phyloP scores from a whole-genome alignment of 345 rosid species.

The Crucihimalaya himalaica region DNA sequence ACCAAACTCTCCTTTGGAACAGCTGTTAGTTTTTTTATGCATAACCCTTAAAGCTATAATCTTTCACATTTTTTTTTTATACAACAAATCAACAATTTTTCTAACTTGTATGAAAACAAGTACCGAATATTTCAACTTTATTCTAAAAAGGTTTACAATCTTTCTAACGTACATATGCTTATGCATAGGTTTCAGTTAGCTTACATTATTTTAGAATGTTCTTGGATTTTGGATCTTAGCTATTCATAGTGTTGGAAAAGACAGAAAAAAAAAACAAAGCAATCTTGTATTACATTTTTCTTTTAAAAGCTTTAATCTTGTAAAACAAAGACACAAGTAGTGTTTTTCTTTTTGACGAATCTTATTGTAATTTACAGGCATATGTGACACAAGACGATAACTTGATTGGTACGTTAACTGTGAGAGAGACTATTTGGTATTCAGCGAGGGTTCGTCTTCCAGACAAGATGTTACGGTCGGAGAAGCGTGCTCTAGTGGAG shows the following conservation, averaged over 20 bases:
- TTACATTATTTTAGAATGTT: slow-evolving; percentile 30
- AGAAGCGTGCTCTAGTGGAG: slow-evolving; percentile 79
- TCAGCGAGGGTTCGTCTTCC: slow-evolving; percentile 93
- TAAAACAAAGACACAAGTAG: neutral
- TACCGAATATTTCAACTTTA: neutral
- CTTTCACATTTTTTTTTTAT: neutral
- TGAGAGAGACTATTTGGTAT: slow-evolving; percentile 85
- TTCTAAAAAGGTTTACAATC: neutral
- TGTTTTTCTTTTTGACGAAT: neutral
- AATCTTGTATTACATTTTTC: neutral
- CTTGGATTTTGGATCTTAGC: slow-evolving; percentile 39
- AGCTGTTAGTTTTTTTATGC: slow-evolving; percentile 63
- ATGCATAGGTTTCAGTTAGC: slow-evolving; percentile 18
- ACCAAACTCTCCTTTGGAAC: slow-evolving; percentile 94
- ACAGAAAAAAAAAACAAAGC: neutral
- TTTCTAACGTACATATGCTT: slow-evolving; percentile 6
- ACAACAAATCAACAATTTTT: neutral
- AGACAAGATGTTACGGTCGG: slow-evolving; percentile 78
- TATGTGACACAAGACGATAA: slow-evolving; percentile 98
- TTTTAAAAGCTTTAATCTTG: too few relatives aligned
- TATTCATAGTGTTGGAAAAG: slow-evolving; percentile 16
- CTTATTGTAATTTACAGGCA: slow-evolving; percentile 49
- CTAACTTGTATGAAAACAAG: neutral
- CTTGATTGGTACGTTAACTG: slow-evolving; percentile 90
- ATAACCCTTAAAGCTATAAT: neutral